Evolutionary conservation across 1,284 basidiomycete genomes (phyloP).

Genomic region (Trichosporon sp.): DNA sequence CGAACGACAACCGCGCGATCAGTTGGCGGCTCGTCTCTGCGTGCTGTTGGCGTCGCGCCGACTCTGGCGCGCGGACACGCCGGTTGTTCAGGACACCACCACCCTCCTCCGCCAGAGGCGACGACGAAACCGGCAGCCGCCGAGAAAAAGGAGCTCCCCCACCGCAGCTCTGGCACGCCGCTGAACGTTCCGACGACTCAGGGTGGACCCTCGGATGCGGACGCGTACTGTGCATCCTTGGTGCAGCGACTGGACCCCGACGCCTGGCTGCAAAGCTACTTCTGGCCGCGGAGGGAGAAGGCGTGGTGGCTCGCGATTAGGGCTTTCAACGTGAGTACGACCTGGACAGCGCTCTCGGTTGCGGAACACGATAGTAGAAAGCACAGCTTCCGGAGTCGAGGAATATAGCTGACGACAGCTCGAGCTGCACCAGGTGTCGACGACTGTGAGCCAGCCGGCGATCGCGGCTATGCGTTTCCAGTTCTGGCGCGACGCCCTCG

Average conservation of each 20-base stretch:
- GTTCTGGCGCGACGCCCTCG: slow-evolving; percentile 88
- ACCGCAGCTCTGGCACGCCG: slow-evolving; percentile 29
- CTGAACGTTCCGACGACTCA: slow-evolving; percentile 31
- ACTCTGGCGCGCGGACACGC: slow-evolving; percentile 20
- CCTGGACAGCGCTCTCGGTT: no score
- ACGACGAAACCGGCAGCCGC: neutral
- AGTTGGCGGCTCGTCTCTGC: neutral
- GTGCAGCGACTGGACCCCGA: slow-evolving; percentile 61
- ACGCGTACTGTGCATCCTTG: slow-evolving; percentile 54
- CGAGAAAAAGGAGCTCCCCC: neutral
- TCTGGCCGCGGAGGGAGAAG: slow-evolving; percentile 70
- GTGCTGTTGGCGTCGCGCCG: neutral
- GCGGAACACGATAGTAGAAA: no score
- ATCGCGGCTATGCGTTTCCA: slow-evolving; percentile 88
- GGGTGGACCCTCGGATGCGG: slow-evolving; percentile 47
- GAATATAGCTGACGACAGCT: slow-evolving; percentile 61
- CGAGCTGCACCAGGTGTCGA: slow-evolving; percentile 79
- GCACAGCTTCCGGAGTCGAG: neutral
- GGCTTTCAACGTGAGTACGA: slow-evolving; percentile 86
- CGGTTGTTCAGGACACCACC: slow-evolving; percentile 13
- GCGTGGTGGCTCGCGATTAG: slow-evolving; percentile 77
- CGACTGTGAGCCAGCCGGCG: slow-evolving; percentile 73
- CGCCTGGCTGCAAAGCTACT: slow-evolving; percentile 72
- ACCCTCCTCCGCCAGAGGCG: slow-evolving; percentile 7
- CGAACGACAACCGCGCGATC: neutral